phyloP scores from a whole-genome alignment of 768 basidiomycete species.

The Amyloporia xantha region DNA sequence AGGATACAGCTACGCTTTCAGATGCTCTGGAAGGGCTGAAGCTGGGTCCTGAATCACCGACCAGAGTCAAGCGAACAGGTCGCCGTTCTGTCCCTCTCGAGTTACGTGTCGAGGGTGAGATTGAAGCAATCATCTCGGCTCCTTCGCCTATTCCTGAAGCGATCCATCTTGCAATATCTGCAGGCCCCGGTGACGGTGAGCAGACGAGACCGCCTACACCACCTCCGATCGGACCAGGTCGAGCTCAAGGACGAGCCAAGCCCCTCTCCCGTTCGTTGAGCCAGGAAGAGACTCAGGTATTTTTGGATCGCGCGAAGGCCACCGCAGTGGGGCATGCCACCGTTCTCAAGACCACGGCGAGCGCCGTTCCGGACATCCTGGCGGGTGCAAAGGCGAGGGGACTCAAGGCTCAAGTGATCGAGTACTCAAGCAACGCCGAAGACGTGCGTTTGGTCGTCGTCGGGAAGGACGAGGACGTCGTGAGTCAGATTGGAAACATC shows the following conservation, averaged over 20 bases:
- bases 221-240: not conserved
- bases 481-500: not conserved
- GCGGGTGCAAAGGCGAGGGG: not conserved
- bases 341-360: not conserved
- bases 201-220: not conserved
- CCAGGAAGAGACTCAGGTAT: not conserved
- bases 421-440: not conserved
- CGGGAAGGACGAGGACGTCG: not conserved
- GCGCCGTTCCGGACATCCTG: not conserved
- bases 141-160: conserved; percentile 20
- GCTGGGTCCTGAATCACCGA: not conserved
- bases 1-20: not conserved
- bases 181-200: not conserved
- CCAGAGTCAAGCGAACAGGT: not conserved
- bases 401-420: not conserved
- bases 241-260: not conserved
- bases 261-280: not conserved
- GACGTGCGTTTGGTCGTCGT: not conserved
- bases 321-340: not conserved
- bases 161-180: not conserved
- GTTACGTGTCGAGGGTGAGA: not conserved
- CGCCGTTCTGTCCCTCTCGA: not conserved
- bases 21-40: not conserved
- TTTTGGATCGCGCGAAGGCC: not conserved
- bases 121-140: not conserved